Conservation (phyloP, 2,329 filamentous ascomycete species). For the Phaeosphaeria sp. region DNA sequence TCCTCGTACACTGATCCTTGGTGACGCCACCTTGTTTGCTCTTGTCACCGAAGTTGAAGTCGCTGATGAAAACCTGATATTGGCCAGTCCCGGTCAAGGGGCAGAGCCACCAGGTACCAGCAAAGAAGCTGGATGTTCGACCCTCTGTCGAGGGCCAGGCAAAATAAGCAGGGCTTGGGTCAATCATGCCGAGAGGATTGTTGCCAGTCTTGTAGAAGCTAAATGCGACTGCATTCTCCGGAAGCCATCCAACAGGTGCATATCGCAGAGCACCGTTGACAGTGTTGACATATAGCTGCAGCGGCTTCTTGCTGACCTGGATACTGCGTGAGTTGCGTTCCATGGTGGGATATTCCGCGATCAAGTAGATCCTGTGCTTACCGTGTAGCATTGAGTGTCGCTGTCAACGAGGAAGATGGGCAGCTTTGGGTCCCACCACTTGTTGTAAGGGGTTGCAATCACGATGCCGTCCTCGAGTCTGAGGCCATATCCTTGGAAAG, state of each 20-base stretch:
- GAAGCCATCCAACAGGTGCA: slow-evolving; percentile 32
- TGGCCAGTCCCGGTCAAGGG: slow-evolving; percentile 27
- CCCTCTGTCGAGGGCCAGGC: slow-evolving; percentile 36
- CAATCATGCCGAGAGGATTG: slow-evolving; percentile 30
- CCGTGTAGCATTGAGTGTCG: slow-evolving; percentile 36
- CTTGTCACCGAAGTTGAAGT: slow-evolving; percentile 23
- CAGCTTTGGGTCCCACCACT: slow-evolving; percentile 33
- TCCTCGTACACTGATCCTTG: slow-evolving; percentile 12
- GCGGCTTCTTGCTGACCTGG: slow-evolving; percentile 37
- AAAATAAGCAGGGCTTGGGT: slow-evolving; percentile 31
- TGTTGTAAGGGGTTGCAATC: slow-evolving; percentile 39
- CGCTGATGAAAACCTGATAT: slow-evolving; percentile 37
- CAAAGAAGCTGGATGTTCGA: slow-evolving; percentile 10
- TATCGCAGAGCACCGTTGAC: slow-evolving; percentile 31
- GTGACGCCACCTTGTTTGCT: slow-evolving; percentile 18
- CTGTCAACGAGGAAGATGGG: slow-evolving; percentile 38
- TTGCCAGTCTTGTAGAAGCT: slow-evolving; percentile 35
- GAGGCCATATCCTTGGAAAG: slow-evolving; percentile 26
- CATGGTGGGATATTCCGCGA: not conserved
- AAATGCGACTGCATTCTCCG: slow-evolving; percentile 28
- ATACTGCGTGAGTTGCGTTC: slow-evolving; percentile 3
- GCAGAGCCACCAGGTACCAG: slow-evolving; percentile 26
- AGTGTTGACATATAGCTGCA: slow-evolving; percentile 33
- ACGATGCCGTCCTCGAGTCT: slow-evolving; percentile 33
- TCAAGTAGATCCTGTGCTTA: slow-evolving; percentile 11